Evolutionary conservation across 257 asterid species (phyloP).

Genomic region (Primulina tabacum): DNA sequence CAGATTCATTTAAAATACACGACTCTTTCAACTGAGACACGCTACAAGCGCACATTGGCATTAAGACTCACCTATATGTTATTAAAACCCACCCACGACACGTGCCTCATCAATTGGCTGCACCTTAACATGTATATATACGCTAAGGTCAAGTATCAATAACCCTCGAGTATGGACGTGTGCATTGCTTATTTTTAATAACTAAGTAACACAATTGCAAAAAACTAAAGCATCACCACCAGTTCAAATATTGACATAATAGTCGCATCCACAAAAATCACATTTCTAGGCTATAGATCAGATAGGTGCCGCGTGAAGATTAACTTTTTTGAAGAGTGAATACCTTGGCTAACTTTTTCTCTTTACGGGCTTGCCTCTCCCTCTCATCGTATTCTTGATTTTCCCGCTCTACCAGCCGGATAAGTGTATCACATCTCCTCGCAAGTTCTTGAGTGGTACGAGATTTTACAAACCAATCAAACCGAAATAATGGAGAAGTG

Average conservation of each 20-base stretch:
- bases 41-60: background rate
- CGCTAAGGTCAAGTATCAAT: background rate
- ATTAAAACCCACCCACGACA: background rate
- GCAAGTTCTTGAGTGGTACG: conserved; percentile 99
- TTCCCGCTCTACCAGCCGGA: conserved; percentile 87
- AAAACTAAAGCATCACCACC: background rate
- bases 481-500: conserved; percentile 88
- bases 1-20: background rate
- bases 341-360: conserved; percentile 92
- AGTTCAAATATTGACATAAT: background rate
- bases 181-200: background rate
- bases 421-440: conserved; percentile 93
- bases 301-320: background rate
- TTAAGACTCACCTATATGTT: background rate
- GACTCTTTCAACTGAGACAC: background rate
- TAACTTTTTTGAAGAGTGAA: background rate
- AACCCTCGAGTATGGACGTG: background rate
- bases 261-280: too few species aligned
- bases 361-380: conserved; percentile 98
- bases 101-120: background rate
- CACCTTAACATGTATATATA: background rate
- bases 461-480: conserved; percentile 98
- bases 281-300: background rate
- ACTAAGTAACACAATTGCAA: background rate
- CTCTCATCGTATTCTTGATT: conserved; percentile 97